phyloP scores from a whole-genome alignment of 2,329 filamentous ascomycete genomes.

The Sporothrix globosa region DNA sequence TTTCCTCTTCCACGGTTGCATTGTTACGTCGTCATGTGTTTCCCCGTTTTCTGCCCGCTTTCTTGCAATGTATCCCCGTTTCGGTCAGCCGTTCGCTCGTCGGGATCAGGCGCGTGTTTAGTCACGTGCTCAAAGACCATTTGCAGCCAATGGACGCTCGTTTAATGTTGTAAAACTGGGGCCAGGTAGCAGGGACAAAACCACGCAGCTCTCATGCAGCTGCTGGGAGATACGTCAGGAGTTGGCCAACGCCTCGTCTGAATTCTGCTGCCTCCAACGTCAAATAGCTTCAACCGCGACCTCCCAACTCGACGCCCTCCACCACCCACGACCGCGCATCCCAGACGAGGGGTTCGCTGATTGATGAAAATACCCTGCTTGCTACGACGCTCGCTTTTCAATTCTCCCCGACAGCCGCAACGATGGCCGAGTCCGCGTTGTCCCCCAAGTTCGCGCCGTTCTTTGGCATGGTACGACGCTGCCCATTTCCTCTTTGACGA shows the following conservation, averaged over 20 bases:
- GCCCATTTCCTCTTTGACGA: not conserved
- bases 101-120: not conserved
- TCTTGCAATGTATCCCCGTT: not conserved
- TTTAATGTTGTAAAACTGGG: not conserved
- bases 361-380: not conserved
- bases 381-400: not conserved
- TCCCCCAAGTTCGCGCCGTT: slow-evolving; percentile 84
- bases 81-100: not conserved
- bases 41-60: slow-evolving; percentile 15
- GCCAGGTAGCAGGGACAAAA: slow-evolving; percentile 14
- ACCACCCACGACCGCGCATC: slow-evolving; percentile 14
- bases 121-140: slow-evolving; percentile 11
- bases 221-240: slow-evolving; percentile 23
- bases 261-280: slow-evolving; percentile 26
- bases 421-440: slow-evolving; percentile 58
- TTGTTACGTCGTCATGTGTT: slow-evolving; percentile 25
- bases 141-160: not conserved
- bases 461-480: slow-evolving; percentile 75
- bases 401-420: slow-evolving; percentile 11
- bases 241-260: not conserved
- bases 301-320: slow-evolving; percentile 1
- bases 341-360: not conserved
- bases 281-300: slow-evolving; percentile 29
- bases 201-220: slow-evolving; percentile 30
- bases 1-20: slow-evolving; percentile 22